Base-by-base conservation (phyloP, 345 rosid genomes). In the Raphanus raphanistrum region DNA sequence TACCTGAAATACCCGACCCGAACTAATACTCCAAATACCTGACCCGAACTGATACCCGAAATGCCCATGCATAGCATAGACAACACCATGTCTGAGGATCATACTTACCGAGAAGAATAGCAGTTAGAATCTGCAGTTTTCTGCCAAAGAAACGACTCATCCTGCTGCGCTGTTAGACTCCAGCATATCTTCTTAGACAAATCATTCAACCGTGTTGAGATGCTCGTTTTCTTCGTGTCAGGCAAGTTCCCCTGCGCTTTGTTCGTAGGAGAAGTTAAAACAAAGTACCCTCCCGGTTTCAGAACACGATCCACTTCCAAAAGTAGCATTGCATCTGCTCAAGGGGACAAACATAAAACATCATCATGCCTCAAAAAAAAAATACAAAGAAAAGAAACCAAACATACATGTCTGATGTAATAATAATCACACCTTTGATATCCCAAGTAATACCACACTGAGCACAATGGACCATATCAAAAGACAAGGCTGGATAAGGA, bases 391-490 rank as follows among this genome's bases (percentile, higher is more conserved):
- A 64, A 65, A 15, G 6, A 9, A 60, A 13, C 33, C 63, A 66
- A 3, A 63, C 9, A 15, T 6, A 3, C 5, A 1, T 15, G 59
- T 54, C 0, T 21, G 71, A 65, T 64, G 54, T 60, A 2, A 36
- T 60, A 2, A 70, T 29, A 21, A 21, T 21, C 21, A 21, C 84
- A 94, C 98, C 98, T 92, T 90, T 95, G 73, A 88, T 82, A 74
- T 92, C 91, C 97, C 98, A 95, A 81, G 82, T 70, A 62, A 86
- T 90, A 63, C 97, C 94, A 33, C 99, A 95, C 45, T 92, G 97
- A 76, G 99, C 94, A 82, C 99, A 95, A 85, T 95, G 99, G 82
- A 95, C 88, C 97, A 92, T 91, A 86, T 88, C 97, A 82, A 85
- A 95, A 65, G 97, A 92, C 81, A 95, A 74, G 8, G 92, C 77